Conservation (phyloP, 164 flowering plant species). For the Magnolia sinica region DNA sequence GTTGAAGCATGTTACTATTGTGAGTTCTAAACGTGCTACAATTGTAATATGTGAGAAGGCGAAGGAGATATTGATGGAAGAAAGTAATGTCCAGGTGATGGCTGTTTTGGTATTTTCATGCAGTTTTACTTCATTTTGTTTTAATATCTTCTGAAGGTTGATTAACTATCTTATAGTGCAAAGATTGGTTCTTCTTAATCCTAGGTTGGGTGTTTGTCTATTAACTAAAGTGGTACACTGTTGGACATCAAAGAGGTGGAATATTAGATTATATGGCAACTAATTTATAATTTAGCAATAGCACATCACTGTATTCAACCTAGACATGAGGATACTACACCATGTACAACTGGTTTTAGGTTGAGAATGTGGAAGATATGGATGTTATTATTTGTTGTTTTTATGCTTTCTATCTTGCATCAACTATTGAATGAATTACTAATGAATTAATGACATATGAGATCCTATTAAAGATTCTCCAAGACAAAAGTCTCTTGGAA, state of each 20-base stretch:
- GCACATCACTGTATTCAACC: background rate
- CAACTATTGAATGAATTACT: background rate
- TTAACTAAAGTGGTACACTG: too few species aligned
- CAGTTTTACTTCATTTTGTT: background rate
- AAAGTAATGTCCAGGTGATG: slow-evolving; percentile 91
- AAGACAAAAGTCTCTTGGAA: background rate
- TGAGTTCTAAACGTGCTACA: too few species aligned
- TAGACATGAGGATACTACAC: background rate
- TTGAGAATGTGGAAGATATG: too few species aligned
- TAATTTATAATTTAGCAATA: too few species aligned
- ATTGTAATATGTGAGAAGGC: slow-evolving; percentile 70
- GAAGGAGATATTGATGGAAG: slow-evolving; percentile 90
- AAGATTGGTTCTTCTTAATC: background rate
- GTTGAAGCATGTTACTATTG: too few species aligned
- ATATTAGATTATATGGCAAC: background rate
- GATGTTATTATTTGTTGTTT: too few species aligned
- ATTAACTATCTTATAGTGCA: background rate
- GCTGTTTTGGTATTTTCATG: background rate
- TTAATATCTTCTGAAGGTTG: background rate
- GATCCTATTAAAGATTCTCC: background rate
- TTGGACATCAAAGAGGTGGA: too few species aligned
- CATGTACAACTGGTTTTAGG: background rate
- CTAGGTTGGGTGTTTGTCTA: background rate
- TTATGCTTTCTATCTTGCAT: too few species aligned
- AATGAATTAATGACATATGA: background rate